Evolutionary conservation across 75 land plant genomes (phyloP).

Genomic region (Sequoiadendron giganteum): DNA sequence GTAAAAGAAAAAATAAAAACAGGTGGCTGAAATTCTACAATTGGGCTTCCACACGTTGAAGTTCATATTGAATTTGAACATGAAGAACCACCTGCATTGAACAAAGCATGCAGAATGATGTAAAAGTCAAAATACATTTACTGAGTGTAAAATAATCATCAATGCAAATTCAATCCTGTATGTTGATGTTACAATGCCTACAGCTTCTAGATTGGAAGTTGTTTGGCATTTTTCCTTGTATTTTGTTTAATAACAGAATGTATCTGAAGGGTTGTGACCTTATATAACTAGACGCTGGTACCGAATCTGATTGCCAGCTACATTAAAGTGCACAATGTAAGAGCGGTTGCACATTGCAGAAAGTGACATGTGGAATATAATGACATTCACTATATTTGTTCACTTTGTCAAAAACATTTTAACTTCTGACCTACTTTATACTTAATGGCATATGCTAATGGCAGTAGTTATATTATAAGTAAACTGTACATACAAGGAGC

Average conservation of each 20-base stretch:
- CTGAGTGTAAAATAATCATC: neutral
- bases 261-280: neutral
- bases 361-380: neutral
- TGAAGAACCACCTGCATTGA: slow-evolving; percentile 1
- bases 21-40: neutral
- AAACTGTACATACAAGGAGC: neutral
- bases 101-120: neutral
- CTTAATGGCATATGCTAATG: neutral
- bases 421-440: neutral
- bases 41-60: neutral
- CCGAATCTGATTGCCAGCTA: neutral
- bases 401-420: neutral
- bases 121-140: neutral
- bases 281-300: neutral
- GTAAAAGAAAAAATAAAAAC: neutral
- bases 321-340: neutral
- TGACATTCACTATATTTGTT: neutral
- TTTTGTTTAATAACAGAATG: neutral
- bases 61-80: neutral
- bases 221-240: neutral
- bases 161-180: neutral
- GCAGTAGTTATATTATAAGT: neutral
- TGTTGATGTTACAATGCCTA: neutral
- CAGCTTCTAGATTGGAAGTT: neutral
- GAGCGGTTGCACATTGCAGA: neutral